Evolutionary conservation across 208 protist species (phyloP).

Genomic region (Lotmaria passim): DNA sequence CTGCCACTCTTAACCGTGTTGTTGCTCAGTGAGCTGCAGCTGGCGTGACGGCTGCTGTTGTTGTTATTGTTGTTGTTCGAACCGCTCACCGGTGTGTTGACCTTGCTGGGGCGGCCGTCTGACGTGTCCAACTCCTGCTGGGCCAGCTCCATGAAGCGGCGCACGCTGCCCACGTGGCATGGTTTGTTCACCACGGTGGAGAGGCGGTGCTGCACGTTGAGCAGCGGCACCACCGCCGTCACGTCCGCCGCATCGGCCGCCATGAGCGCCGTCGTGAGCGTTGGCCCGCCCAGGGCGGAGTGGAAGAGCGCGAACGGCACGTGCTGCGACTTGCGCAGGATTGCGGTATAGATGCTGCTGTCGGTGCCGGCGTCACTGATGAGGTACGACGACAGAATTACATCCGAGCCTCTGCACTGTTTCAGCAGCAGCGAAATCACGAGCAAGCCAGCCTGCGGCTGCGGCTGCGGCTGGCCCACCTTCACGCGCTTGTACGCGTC

Average conservation of each 20-base stretch:
- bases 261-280: slow-evolving; percentile 56
- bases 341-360: slow-evolving; percentile 33
- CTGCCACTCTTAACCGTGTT: slow-evolving; percentile 12
- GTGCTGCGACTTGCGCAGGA: slow-evolving; percentile 42
- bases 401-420: slow-evolving; percentile 51
- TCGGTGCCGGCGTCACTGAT: slow-evolving; percentile 48
- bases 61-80: slow-evolving; percentile 7
- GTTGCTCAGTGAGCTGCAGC: slow-evolving; percentile 17
- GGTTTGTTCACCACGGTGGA: slow-evolving; percentile 49
- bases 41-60: slow-evolving; percentile 5
- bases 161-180: slow-evolving; percentile 49
- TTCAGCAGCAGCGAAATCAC: slow-evolving; percentile 63
- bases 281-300: slow-evolving; percentile 54
- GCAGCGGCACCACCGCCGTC: slow-evolving; percentile 38
- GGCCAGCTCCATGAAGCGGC: slow-evolving; percentile 47
- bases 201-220: slow-evolving; percentile 63
- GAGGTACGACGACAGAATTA: slow-evolving; percentile 68
- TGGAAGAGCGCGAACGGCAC: slow-evolving; percentile 53
- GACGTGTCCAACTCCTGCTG: slow-evolving; percentile 44
- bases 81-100: neutral
- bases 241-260: slow-evolving; percentile 39
- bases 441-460: slow-evolving; percentile 39
- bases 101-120: neutral
- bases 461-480: slow-evolving; percentile 1
- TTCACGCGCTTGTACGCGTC: slow-evolving; percentile 33